Base-by-base conservation (phyloP, 352 stramenopile genomes). In the Pythium diclinum region DNA sequence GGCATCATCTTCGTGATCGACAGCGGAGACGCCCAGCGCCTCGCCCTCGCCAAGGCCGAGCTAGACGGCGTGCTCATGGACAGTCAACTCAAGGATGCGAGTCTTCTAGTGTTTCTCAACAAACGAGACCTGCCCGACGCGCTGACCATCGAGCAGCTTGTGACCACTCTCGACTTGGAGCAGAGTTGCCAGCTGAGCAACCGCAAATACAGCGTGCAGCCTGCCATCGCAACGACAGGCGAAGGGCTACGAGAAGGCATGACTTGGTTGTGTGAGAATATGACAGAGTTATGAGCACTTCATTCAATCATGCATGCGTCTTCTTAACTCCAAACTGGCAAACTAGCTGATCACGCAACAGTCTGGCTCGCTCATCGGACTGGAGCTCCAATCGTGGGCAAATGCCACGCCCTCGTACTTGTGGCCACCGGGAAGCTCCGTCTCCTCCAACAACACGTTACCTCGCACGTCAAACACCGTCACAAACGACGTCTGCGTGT, bases 361-460 rank as follows among this genome's bases (percentile, higher is more conserved):
- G 44, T 51, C 19, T 16, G 44, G 44, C n/a, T 51, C 0, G 19
- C 19, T 28, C 16, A 17, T 11, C 3, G 44, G 10, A 11, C 7
- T 10, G 9, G 44, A 59, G 7, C 71, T 77, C 83, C 85, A 95
- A 67, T 95, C 85, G 56, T 89, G 78, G 7, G 92, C 76, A 68
- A 98, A 97, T 56, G 96, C 94, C 42, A 98, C 74, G 49, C 93
- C 93, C 68, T 98, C 94, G 73, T 91, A 98, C 83, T 98, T 98
- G 76, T 91, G 86, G 25, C 70, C 79, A 17, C 90, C 92, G 4
- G 93, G 89, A 38, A 98, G 84, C 70, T 94, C 77, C 9, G 88
- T 96, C 74, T 98, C 94, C 7, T 94, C 83, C 63, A 98, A 67
- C 13, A 97, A 69, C 33, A 97, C 74, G 44, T 91, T 91, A 23